Conservation (phyloP, 1,139 yeast species). For the Magnusiomyces sp. region DNA sequence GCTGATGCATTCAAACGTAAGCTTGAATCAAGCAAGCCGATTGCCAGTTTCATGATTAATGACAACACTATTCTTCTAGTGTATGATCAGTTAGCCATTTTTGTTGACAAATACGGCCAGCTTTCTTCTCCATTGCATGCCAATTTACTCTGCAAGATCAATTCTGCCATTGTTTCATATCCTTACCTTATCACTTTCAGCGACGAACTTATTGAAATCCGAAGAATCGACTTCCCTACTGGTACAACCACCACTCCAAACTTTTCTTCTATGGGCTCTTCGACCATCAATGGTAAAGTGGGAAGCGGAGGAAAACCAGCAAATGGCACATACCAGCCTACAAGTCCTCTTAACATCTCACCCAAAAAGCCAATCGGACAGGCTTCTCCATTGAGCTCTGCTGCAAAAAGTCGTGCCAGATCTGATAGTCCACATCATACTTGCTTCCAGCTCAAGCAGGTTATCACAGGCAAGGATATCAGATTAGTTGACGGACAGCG, state of each 20-base stretch:
- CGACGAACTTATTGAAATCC: slow-evolving; percentile 63
- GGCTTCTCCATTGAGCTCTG: too few relatives aligned
- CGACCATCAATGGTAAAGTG: neutral
- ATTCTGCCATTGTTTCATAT: slow-evolving; percentile 45
- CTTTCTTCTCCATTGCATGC: slow-evolving; percentile 50
- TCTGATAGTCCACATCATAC: neutral
- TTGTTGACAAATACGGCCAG: slow-evolving; percentile 58
- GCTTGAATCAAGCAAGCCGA: slow-evolving; percentile 36
- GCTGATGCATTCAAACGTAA: slow-evolving; percentile 21
- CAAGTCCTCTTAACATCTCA: neutral
- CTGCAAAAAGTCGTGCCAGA: too few relatives aligned
- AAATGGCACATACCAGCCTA: slow-evolving; percentile 29
- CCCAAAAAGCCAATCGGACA: too few relatives aligned
- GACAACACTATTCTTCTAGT: slow-evolving; percentile 54
- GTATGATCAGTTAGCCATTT: slow-evolving; percentile 66
- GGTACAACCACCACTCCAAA: too few relatives aligned
- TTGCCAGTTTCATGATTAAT: slow-evolving; percentile 54
- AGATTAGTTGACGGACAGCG: slow-evolving; percentile 41
- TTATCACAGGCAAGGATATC: slow-evolving; percentile 56
- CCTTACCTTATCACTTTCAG: slow-evolving; percentile 57
- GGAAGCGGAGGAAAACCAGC: neutral
- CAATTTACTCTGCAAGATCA: slow-evolving; percentile 56
- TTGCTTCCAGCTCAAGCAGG: slow-evolving; percentile 52
- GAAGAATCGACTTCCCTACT: slow-evolving; percentile 36
- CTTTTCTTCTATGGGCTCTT: too few relatives aligned